These are phyloP conservation scores for Gossypium gossypioides DNA, from an alignment of 441 rosid species.

Conservation along the genomic window DNA sequence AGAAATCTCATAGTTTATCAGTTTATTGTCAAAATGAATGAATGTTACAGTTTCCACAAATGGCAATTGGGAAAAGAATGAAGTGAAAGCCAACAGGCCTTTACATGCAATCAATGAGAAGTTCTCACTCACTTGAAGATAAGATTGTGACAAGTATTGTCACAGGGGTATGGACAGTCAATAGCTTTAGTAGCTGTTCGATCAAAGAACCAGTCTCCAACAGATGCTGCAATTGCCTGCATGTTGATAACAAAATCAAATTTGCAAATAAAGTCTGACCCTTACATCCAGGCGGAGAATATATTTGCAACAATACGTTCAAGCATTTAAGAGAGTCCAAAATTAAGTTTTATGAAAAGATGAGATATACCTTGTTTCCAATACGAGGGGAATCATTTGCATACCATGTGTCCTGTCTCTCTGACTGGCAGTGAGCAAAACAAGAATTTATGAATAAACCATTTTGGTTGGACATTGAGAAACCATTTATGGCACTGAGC, in stretches of 20 bases:
- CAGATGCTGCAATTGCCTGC: slow-evolving; percentile 50
- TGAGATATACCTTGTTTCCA: slow-evolving; percentile 30
- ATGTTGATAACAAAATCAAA: neutral
- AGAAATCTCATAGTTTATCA: slow-evolving; percentile 2
- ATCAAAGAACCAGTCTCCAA: slow-evolving; percentile 57
- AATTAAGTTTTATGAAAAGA: neutral
- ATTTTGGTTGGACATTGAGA: slow-evolving; percentile 32
- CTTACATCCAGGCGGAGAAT: neutral
- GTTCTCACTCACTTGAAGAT: slow-evolving; percentile 35
- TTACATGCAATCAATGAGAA: slow-evolving; percentile 19
- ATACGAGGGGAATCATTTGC: slow-evolving; percentile 47
- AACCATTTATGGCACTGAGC: slow-evolving; percentile 34
- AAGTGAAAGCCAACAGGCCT: slow-evolving; percentile 12
- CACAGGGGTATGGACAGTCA: slow-evolving; percentile 53
- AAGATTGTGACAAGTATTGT: slow-evolving; percentile 45
- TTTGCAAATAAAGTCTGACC: neutral
- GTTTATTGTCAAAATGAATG: slow-evolving; percentile 13
- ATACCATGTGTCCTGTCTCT: slow-evolving; percentile 63
- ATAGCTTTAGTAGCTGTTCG: slow-evolving; percentile 30
- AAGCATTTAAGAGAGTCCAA: neutral
- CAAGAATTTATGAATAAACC: slow-evolving; percentile 65
- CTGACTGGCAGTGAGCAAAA: slow-evolving; percentile 64
- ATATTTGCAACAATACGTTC: neutral
- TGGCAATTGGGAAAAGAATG: slow-evolving; percentile 7
- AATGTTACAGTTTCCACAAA: slow-evolving; percentile 21